Evolutionary conservation across 768 basidiomycete genomes (phyloP).

Genomic region (Cytidiella melzeri): DNA sequence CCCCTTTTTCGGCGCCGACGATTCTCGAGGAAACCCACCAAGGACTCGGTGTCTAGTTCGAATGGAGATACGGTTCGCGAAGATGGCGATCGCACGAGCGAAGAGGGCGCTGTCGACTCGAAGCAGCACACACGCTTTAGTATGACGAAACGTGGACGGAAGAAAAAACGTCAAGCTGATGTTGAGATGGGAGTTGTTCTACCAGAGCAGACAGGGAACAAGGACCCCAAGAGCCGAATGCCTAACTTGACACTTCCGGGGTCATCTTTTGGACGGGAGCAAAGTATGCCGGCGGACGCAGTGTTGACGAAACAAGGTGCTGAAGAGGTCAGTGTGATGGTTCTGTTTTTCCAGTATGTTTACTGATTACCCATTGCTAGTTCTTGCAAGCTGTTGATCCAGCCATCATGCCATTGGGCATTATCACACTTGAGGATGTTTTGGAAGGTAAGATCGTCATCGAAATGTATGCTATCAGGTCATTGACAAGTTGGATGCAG

Average conservation of each 20-base stretch:
- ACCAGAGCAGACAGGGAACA: slow-evolving; percentile 9
- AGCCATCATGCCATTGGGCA: slow-evolving; percentile 78
- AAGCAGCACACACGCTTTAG: slow-evolving; percentile 11
- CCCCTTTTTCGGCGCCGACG: slow-evolving; percentile 3
- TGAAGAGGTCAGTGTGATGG: slow-evolving; percentile 49
- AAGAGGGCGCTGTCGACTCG: slow-evolving; percentile 6
- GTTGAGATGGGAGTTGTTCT: slow-evolving; percentile 26
- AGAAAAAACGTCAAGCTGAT: slow-evolving; percentile 18
- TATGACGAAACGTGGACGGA: slow-evolving; percentile 16
- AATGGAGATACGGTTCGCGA: slow-evolving; percentile 19
- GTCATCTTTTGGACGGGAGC: slow-evolving; percentile 40
- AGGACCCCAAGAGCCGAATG: slow-evolving; percentile 22
- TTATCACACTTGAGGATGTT: slow-evolving; percentile 91
- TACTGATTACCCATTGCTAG: slow-evolving; percentile 26
- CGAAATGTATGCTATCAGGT: too few species aligned
- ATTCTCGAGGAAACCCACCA: slow-evolving; percentile 13
- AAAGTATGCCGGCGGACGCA: slow-evolving; percentile 86
- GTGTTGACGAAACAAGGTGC: slow-evolving; percentile 70
- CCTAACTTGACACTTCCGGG: slow-evolving; percentile 19
- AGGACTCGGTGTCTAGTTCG: slow-evolving; percentile 13
- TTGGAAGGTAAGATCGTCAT: slow-evolving; percentile 57
- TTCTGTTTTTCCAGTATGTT: background rate
- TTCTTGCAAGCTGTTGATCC: slow-evolving; percentile 82
- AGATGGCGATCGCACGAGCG: slow-evolving; percentile 15
- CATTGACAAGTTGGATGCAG: too few species aligned